Evolutionary conservation across 2,329 filamentous ascomycete genomes (phyloP).

Genomic region (Hortaea werneckii): DNA sequence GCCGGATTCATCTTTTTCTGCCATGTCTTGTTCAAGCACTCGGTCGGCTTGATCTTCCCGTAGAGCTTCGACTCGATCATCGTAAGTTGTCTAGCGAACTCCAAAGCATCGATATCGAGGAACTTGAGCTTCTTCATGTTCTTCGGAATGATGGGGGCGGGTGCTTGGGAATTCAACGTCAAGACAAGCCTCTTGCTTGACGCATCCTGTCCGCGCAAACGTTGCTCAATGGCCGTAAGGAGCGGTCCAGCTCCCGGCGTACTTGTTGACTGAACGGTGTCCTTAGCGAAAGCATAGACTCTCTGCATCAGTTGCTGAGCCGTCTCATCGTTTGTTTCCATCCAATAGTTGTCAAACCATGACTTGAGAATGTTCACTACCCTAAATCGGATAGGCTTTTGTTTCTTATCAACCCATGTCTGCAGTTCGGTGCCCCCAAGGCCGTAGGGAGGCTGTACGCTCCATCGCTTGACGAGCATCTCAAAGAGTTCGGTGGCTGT

Average conservation of each 20-base stretch:
- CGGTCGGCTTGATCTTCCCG: slow-evolving; percentile 88
- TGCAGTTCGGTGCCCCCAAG: slow-evolving; percentile 68
- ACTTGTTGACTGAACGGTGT: slow-evolving; percentile 85
- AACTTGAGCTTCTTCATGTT: slow-evolving; percentile 99
- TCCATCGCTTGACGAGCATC: slow-evolving; percentile 81
- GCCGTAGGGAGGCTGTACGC: slow-evolving; percentile 80
- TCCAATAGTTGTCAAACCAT: slow-evolving; percentile 99
- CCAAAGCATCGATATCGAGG: slow-evolving; percentile 86
- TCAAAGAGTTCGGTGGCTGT: slow-evolving; percentile 85
- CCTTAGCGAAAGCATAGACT: slow-evolving; percentile 82
- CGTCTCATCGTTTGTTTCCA: slow-evolving; percentile 81
- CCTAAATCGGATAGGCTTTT: slow-evolving; percentile 88
- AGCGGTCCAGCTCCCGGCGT: slow-evolving; percentile 79
- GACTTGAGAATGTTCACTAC: slow-evolving; percentile 97
- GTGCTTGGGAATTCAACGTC: slow-evolving; percentile 64
- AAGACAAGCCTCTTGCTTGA: slow-evolving; percentile 77
- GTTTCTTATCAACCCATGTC: slow-evolving; percentile 84
- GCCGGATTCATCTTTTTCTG: slow-evolving; percentile 83
- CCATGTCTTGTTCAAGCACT: slow-evolving; percentile 98
- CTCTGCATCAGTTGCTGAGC: slow-evolving; percentile 77
- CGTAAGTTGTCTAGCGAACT: slow-evolving; percentile 95
- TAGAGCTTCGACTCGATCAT: slow-evolving; percentile 94
- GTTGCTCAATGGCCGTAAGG: slow-evolving; percentile 79
- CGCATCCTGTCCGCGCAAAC: slow-evolving; percentile 77
- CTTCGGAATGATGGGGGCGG: slow-evolving; percentile 89